These are phyloP conservation scores for Gliomastix tumulicola DNA, from an alignment of 2,329 filamentous ascomycete species.

Conservation along the genomic window DNA sequence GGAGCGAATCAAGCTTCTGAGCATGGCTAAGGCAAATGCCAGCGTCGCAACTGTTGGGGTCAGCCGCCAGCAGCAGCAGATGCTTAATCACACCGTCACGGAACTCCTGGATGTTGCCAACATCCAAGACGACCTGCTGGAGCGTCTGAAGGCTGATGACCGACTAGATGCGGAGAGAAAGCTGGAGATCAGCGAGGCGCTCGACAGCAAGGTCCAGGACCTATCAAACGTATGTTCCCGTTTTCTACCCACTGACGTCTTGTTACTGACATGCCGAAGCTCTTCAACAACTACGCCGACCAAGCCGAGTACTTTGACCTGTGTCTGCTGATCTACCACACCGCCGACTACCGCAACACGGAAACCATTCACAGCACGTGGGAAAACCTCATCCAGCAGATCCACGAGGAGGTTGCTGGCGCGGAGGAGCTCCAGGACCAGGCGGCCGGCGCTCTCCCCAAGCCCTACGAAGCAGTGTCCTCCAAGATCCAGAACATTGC, in stretches of 20 bases:
- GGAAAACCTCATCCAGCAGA: conserved; percentile 70
- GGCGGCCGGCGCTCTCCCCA: conserved; percentile 26
- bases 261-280: conserved; percentile 35
- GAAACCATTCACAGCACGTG: conserved; percentile 80
- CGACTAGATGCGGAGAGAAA: conserved; percentile 60
- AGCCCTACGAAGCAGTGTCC: conserved; percentile 66
- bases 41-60: conserved; percentile 74
- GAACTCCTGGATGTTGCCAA: conserved; percentile 88
- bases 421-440: conserved; percentile 32
- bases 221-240: conserved; percentile 58
- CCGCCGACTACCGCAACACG: conserved; percentile 83
- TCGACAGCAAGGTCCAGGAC: conserved; percentile 72
- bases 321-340: conserved; percentile 85
- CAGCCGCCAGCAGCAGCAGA: conserved; percentile 73
- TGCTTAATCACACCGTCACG: conserved; percentile 75
- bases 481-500: conserved; percentile 58
- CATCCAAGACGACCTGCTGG: conserved; percentile 87
- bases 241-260: conserved; percentile 6
- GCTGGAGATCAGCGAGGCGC: conserved; percentile 54
- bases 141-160: conserved; percentile 65
- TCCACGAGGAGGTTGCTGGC: conserved; percentile 50
- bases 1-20: conserved; percentile 82
- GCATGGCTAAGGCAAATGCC: conserved; percentile 85
- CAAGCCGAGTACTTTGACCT: conserved; percentile 90
- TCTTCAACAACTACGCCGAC: conserved; percentile 92